Base-by-base conservation (phyloP, 225 moss, liverwort and hornwort species). In the Pseudisothecium myosuroides region DNA sequence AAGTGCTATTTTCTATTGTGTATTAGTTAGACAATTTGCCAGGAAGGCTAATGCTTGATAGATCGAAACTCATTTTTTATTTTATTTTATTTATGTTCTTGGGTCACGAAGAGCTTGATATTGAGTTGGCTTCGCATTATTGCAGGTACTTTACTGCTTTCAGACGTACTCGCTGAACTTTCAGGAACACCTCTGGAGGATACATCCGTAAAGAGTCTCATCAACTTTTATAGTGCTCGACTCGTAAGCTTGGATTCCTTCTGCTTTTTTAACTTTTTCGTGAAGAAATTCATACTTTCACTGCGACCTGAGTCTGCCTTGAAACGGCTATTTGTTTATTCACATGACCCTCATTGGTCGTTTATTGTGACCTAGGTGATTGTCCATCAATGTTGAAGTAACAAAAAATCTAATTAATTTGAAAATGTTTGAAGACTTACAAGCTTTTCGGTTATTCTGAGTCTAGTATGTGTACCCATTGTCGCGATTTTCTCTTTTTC, bases 71-170 rank as follows among this genome's bases (percentile, higher is more conserved):
- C 15, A 63, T 63, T 14, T 62, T 31, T 31, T 14, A 62, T 7
- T 63, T 62, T 36, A 11, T 68, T 83, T 66, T 50, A 68, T 78
- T 69, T 83, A 61, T 45, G 45, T 68, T 47, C 28, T 36, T 74
- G 43, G 74, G 28, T 60, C 34, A n/a, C 76, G n/a, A 82, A 77
- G 88, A 67, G 61, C 83, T 87, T 66, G 66, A 89, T 60, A 32
- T 49, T 49, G 52, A 74, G 43, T 75, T 17, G 23, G 71, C 78
- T 74, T 84, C 31, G 74, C 21, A 79, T 83, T 86, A 79, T 83
- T 87, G 92, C 94, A 96, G 97, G 95, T 69, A 91, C 96, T 85
- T 81, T 92, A 43, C 90, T 97, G 31, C 91, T 97, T 77, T 94
- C 95, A 83, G 95, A 95, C 73, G 88, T 97, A 86, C 92, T 97